A percentile compares a stretch with the other conserved stretches of the same genome.
These are phyloP conservation scores for Wickerhamiella lipophila DNA, from an alignment of 805 yeast genomes.

Conservation along the genomic window DNA sequence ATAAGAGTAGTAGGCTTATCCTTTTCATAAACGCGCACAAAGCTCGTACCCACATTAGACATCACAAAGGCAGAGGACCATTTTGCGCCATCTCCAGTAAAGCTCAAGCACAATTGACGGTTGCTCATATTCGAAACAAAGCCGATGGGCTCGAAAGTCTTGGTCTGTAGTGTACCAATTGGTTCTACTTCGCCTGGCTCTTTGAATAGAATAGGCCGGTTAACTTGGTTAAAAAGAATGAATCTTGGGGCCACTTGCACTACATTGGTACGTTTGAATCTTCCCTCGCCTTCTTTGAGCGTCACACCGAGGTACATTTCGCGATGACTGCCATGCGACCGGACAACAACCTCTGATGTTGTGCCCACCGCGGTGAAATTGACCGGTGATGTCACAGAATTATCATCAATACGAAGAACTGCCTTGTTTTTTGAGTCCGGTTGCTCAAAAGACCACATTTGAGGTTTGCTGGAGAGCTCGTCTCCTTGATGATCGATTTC, in stretches of 20 bases:
- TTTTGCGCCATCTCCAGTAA: constrained; percentile 40
- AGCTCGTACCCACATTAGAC: constrained; percentile 71
- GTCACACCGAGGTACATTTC: constrained; percentile 65
- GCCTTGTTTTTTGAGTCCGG: constrained; percentile 57
- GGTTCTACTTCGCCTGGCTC: constrained; percentile 21
- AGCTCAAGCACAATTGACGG: constrained; percentile 19
- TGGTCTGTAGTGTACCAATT: constrained; percentile 33
- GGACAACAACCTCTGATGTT: constrained; percentile 41
- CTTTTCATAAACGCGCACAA: constrained; percentile 53
- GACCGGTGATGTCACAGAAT: constrained; percentile 57
- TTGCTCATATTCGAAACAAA: constrained; percentile 31
- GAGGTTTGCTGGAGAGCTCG: constrained; percentile 34
- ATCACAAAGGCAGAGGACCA: constrained; percentile 88
- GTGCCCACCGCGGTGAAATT: constrained; percentile 90
- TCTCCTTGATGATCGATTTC: background rate
- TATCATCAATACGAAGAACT: constrained; percentile 48
- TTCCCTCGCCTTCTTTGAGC: constrained; percentile 68
- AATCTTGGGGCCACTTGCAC: constrained; percentile 76
- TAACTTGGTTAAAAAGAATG: constrained; percentile 51
- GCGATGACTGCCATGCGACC: constrained; percentile 24
- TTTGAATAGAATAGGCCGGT: constrained; percentile 35
- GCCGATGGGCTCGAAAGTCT: constrained; percentile 45
- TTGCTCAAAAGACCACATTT: constrained; percentile 72
- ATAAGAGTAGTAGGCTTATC: constrained; percentile 48
- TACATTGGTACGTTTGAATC: constrained; percentile 62